Evolutionary conservation across 306 rosid species (phyloP).

Genomic region (Ormosia semicastrata): DNA sequence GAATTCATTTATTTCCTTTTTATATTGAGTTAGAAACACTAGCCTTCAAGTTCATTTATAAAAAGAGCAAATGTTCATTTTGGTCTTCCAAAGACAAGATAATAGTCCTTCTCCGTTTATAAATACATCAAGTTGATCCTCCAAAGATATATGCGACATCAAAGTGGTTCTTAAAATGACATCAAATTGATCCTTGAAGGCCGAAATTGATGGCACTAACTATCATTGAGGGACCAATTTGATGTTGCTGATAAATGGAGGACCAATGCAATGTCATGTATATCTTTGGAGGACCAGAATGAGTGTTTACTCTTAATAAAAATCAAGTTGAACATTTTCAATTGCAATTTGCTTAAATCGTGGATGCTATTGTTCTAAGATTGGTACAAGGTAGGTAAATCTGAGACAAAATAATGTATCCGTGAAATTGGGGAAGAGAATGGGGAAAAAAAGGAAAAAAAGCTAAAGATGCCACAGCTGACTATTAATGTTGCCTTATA

Average conservation of each 20-base stretch:
- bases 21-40: background rate
- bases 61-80: background rate
- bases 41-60: background rate
- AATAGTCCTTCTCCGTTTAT: background rate
- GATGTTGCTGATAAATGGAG: background rate
- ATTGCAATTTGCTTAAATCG: background rate
- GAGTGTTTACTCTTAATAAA: background rate
- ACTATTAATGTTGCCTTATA: conserved; percentile 1
- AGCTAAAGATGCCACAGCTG: background rate
- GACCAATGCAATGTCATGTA: background rate
- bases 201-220: background rate
- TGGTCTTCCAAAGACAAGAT: background rate
- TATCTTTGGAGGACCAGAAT: background rate
- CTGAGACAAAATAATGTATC: background rate
- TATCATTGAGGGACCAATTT: background rate
- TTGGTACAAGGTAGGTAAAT: background rate
- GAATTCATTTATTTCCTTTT: background rate
- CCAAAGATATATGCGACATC: too few species aligned
- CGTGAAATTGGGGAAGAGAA: background rate
- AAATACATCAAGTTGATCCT: background rate
- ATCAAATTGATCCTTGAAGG: background rate
- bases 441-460: background rate
- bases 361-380: background rate
- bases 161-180: background rate
- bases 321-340: background rate